These are phyloP conservation scores for Puccinia polysora DNA, from an alignment of 1,284 basidiomycete genomes.

Conservation along the genomic window DNA sequence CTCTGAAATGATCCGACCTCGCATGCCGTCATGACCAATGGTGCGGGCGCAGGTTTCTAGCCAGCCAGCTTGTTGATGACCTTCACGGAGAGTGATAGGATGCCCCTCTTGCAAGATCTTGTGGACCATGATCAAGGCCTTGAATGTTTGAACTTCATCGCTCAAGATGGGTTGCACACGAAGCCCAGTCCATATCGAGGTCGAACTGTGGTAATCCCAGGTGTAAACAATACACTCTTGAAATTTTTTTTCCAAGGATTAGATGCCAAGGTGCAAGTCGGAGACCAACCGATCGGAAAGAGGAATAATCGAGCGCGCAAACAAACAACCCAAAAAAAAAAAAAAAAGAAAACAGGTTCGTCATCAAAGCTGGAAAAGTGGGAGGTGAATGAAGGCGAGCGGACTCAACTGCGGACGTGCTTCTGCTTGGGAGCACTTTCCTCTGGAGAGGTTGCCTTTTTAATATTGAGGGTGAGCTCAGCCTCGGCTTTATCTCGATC, in stretches of 20 bases:
- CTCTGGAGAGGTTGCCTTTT: conserved; percentile 89
- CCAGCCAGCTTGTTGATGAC: conserved; percentile 92
- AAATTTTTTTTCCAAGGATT: no score
- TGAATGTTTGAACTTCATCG: conserved; percentile 94
- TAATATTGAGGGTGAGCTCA: conserved; percentile 85
- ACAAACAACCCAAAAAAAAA: neutral
- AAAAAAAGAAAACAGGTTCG: neutral
- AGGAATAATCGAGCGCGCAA: neutral
- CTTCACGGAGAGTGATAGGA: conserved; percentile 84
- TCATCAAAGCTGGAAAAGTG: neutral
- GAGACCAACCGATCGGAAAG: neutral
- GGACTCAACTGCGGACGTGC: conserved; percentile 80
- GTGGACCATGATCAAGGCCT: conserved; percentile 89
- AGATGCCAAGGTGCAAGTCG: no score
- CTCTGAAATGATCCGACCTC: no score
- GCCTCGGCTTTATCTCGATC: conserved; percentile 94
- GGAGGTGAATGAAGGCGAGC: neutral
- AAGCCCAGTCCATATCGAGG: conserved; percentile 91
- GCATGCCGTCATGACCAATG: conserved; percentile 69
- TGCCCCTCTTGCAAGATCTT: conserved; percentile 94
- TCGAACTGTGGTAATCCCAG: conserved; percentile 96
- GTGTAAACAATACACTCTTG: conserved; percentile 93
- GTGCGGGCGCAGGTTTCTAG: conserved; percentile 89
- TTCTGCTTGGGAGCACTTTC: conserved; percentile 93
- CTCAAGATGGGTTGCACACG: conserved; percentile 88